A percentile compares a stretch with the other conserved stretches of the same genome.
Evolutionary conservation across 1,284 basidiomycete genomes (phyloP).

Genomic region (Leccinum pachyderme): DNA sequence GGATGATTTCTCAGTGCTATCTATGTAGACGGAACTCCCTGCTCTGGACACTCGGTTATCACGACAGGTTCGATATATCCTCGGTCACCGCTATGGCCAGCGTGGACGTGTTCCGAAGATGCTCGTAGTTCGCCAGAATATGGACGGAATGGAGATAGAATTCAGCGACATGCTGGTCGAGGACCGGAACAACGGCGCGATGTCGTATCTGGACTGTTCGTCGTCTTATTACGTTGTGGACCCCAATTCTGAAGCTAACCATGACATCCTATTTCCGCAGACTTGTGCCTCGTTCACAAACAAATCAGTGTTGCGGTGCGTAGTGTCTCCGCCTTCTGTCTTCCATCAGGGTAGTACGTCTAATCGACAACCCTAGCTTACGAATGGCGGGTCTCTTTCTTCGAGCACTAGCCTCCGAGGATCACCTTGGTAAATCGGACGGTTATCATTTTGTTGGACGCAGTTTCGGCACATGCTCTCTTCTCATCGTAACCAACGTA

Average conservation of each 20-base stretch:
- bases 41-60: slow-evolving; percentile 77
- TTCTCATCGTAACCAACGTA: slow-evolving; percentile 13
- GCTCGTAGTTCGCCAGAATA: slow-evolving; percentile 85
- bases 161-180: slow-evolving; percentile 97
- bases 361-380: slow-evolving; percentile 35
- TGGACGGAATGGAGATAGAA: slow-evolving; percentile 93
- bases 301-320: slow-evolving; percentile 64
- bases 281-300: slow-evolving; percentile 54
- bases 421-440: slow-evolving; percentile 46
- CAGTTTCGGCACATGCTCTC: slow-evolving; percentile 1
- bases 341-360: not conserved
- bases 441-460: slow-evolving; percentile 1
- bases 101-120: slow-evolving; percentile 68
- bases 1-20: slow-evolving; percentile 8
- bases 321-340: slow-evolving; percentile 6
- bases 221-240: slow-evolving; percentile 18
- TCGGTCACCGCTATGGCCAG: slow-evolving; percentile 66
- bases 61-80: slow-evolving; percentile 81
- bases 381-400: slow-evolving; percentile 42
- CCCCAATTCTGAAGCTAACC: slow-evolving; percentile 17
- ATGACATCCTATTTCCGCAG: slow-evolving; percentile 39
- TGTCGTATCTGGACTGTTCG: slow-evolving; percentile 87
- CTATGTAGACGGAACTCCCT: slow-evolving; percentile 66
- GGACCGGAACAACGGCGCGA: slow-evolving; percentile 93
- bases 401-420: slow-evolving; percentile 40